Evolutionary conservation across 345 rosid species (phyloP).

Genomic region (Erodium maritimum): DNA sequence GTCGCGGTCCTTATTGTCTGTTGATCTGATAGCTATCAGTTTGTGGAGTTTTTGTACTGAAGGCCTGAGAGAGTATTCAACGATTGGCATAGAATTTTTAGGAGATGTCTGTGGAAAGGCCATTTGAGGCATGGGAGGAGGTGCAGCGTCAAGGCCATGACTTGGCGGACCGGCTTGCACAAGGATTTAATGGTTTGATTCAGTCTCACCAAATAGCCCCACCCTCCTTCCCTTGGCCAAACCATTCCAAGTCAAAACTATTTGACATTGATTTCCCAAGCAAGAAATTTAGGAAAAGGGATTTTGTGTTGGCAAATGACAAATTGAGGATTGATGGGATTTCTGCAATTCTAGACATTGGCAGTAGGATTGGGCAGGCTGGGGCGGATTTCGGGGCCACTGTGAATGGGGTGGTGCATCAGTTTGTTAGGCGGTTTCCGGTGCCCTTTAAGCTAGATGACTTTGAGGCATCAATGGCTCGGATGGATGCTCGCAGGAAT

Average conservation of each 20-base stretch:
- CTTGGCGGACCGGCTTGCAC: conserved; percentile 78
- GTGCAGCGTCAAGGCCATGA: conserved; percentile 92
- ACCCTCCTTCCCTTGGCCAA: conserved; percentile 60
- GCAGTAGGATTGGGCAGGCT: conserved; percentile 66
- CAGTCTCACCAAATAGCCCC: conserved; percentile 63
- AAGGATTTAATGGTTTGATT: conserved; percentile 74
- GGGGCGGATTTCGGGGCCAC: conserved; percentile 24
- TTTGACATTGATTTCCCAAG: conserved; percentile 67
- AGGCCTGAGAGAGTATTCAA: background rate
- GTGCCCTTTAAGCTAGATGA: conserved; percentile 57
- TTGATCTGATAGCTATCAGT: background rate
- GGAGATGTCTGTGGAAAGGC: conserved; percentile 73
- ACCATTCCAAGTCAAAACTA: conserved; percentile 40
- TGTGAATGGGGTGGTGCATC: conserved; percentile 66
- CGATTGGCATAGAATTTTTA: conserved; percentile 17
- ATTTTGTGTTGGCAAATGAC: conserved; percentile 31
- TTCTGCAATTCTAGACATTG: conserved; percentile 60
- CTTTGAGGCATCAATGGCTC: conserved; percentile 14
- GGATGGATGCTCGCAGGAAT: conserved; percentile 14
- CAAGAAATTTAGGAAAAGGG: conserved; percentile 28
- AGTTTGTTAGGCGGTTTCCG: conserved; percentile 62
- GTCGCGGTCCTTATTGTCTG: too few relatives aligned
- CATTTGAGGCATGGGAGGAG: conserved; percentile 96
- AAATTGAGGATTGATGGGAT: conserved; percentile 30
- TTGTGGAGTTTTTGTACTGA: background rate